Conservation (phyloP, 2,329 filamentous ascomycete species). For the Leptosphaerulina australis region DNA sequence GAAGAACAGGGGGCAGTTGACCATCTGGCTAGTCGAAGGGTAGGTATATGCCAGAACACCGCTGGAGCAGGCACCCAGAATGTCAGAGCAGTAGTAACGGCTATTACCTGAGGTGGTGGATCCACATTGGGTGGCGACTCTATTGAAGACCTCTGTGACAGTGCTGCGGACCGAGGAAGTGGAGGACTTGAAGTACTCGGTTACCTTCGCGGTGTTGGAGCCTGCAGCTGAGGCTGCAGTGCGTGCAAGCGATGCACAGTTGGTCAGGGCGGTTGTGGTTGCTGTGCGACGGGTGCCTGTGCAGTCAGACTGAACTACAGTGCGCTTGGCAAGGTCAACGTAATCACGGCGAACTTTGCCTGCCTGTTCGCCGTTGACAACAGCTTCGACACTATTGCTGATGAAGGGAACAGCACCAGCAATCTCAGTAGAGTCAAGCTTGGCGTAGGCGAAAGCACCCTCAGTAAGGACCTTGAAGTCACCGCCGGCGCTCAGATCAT, state of each 20-base stretch:
- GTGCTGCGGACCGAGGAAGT: conserved; percentile 52
- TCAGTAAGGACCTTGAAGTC: conserved; percentile 60
- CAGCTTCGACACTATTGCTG: conserved; percentile 62
- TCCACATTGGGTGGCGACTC: conserved; percentile 61
- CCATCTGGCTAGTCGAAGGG: conserved; percentile 59
- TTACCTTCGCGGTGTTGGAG: conserved; percentile 57
- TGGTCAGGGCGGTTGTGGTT: conserved; percentile 57
- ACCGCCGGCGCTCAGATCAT: conserved; percentile 58
- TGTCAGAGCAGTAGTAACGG: conserved; percentile 64
- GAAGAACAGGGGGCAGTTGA: conserved; percentile 66
- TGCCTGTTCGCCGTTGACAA: conserved; percentile 62
- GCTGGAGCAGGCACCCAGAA: conserved; percentile 55
- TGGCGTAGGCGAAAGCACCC: conserved; percentile 63
- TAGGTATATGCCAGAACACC: conserved; percentile 66
- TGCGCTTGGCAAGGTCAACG: conserved; percentile 55
- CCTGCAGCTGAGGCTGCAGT: conserved; percentile 58
- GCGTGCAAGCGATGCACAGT: conserved; percentile 60
- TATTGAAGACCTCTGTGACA: conserved; percentile 60
- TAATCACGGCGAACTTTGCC: conserved; percentile 56
- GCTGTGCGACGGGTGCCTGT: conserved; percentile 53
- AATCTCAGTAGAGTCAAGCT: conserved; percentile 55
- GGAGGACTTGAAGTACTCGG: conserved; percentile 68
- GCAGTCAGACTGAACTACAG: conserved; percentile 60
- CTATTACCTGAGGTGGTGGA: conserved; percentile 57
- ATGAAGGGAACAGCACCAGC: conserved; percentile 60